Evolutionary conservation across 495 filamentous ascomycete genomes (phyloP), one percentile per base, ranked within the genome.

Genomic region (Neurospora sublineolata): DNA sequence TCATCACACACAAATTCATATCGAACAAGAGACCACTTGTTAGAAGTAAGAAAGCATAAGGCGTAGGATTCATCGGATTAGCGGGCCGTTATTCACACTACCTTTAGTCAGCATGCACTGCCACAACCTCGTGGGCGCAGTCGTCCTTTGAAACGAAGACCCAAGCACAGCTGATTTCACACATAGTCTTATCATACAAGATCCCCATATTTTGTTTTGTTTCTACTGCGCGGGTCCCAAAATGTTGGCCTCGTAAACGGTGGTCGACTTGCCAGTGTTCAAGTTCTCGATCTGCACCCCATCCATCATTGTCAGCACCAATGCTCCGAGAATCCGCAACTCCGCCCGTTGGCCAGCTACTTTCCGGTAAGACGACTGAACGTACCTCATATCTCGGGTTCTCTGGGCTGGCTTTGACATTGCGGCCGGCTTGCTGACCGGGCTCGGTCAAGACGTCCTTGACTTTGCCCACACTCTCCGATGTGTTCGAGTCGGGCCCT

Each of bases 171-270:
- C 1, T 27, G 42, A 44, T 44, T 44, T 44, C 18, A 44, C 8
- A 4, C n/a, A 20, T n/a, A 44, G 4, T n/a, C 42, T 9, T 44
- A 44, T 44, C 9, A 44, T 20, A 20, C 9, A 44, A 20, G 18
- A 44, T 20, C 18, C 18, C 18, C 18, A n/a, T 44, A 8, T 44
- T 44, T 44, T n/a, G 8, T 8, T 20, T 20, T 20, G 7, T 44
- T 44, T 10, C 8, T 52, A 52, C 6, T 12, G 20, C 11, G 44
- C 12, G 44, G 11, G 11, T 7, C 82, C 80, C 37, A 84, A 67
- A 30, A 84, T 82, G 73, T 83, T 84, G 69, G 72, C 73, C 76
- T 84, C 81, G 68, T 82, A 81, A 14, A 84, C 70, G 68, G 81
- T 75, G 1, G 80, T 80, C 60, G 74, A 38, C 74, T 82, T 84